Percentiles rank a stretch among this genome's conserved stretches.
Conservation (phyloP, 2,329 filamentous ascomycete genomes). For the Cladosporium sp. region DNA sequence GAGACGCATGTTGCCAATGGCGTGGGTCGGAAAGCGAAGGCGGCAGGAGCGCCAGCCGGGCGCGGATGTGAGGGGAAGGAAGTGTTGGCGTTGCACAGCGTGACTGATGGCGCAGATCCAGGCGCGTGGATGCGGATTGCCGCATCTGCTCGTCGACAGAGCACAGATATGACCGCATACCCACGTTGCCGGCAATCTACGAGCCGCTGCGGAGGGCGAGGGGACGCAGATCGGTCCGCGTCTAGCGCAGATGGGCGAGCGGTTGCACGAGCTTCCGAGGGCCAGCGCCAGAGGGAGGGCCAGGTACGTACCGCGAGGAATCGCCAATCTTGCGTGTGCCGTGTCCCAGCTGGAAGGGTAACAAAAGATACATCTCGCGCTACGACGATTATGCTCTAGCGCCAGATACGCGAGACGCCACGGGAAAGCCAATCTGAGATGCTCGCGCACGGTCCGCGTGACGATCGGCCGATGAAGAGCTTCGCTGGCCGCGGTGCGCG, state of each 20-base stretch:
- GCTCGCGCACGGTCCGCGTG: neutral
- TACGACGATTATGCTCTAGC: neutral
- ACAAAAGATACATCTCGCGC: neutral
- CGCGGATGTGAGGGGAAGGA: too few species aligned
- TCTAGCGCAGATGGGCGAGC: neutral
- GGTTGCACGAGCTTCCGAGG: neutral
- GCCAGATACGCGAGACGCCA: neutral
- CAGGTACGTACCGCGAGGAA: too few species aligned
- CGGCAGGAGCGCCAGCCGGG: too few species aligned
- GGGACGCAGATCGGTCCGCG: neutral
- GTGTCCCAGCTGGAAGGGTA: neutral
- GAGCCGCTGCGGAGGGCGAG: neutral
- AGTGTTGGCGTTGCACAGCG: too few species aligned
- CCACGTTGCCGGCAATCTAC: neutral
- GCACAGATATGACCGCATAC: slow-evolving; percentile 1
- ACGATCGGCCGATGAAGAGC: neutral
- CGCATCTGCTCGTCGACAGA: too few species aligned
- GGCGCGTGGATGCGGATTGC: too few species aligned
- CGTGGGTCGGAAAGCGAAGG: too few species aligned
- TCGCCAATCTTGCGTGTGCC: too few species aligned
- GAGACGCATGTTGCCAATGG: too few species aligned
- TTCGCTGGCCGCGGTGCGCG: too few species aligned
- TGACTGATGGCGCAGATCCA: too few species aligned
- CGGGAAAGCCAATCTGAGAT: neutral
- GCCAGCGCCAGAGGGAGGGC: too few species aligned